Percentiles rank a stretch among this genome's conserved stretches.
Conservation (phyloP, 2,329 filamentous ascomycete genomes). For the Capronia americana region DNA sequence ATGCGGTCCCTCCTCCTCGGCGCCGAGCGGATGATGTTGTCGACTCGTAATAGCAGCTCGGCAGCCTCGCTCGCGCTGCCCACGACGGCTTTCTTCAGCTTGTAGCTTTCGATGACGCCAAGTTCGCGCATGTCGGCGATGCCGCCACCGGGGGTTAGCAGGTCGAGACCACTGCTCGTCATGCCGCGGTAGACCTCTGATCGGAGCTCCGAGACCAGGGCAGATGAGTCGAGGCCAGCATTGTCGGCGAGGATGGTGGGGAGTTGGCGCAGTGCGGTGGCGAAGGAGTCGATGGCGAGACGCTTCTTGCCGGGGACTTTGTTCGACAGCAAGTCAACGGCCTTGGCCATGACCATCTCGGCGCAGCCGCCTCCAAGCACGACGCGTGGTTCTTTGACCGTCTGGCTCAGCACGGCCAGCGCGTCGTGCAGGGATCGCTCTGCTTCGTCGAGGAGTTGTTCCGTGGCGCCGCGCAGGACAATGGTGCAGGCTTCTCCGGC, state of each 20-base stretch:
- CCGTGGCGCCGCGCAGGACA: constrained; percentile 92
- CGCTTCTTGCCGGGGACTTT: constrained; percentile 97
- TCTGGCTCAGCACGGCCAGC: constrained; percentile 93
- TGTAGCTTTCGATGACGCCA: constrained; percentile 97
- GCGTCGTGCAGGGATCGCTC: constrained; percentile 96
- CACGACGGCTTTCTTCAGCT: constrained; percentile 97
- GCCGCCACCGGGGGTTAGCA: constrained; percentile 86
- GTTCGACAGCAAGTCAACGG: constrained; percentile 89
- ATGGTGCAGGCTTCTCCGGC: constrained; percentile 95
- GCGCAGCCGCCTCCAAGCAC: constrained; percentile 95
- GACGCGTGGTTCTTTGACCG: constrained; percentile 89
- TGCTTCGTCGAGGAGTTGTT: constrained; percentile 95
- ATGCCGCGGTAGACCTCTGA: constrained; percentile 95
- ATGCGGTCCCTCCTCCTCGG: constrained; percentile 81
- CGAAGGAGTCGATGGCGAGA: constrained; percentile 88
- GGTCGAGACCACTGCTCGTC: constrained; percentile 87
- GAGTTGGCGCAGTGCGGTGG: constrained; percentile 85
- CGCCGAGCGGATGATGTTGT: constrained; percentile 96
- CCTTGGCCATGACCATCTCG: constrained; percentile 99
- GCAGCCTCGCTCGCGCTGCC: constrained; percentile 95
- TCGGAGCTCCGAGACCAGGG: constrained; percentile 87
- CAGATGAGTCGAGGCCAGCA: constrained; percentile 92
- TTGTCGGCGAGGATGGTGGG: constrained; percentile 98
- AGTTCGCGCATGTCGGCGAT: constrained; percentile 95
- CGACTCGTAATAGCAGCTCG: constrained; percentile 91